Conservation (phyloP, 2,329 filamentous ascomycete genomes). For the Lachnellula willkommii region DNA sequence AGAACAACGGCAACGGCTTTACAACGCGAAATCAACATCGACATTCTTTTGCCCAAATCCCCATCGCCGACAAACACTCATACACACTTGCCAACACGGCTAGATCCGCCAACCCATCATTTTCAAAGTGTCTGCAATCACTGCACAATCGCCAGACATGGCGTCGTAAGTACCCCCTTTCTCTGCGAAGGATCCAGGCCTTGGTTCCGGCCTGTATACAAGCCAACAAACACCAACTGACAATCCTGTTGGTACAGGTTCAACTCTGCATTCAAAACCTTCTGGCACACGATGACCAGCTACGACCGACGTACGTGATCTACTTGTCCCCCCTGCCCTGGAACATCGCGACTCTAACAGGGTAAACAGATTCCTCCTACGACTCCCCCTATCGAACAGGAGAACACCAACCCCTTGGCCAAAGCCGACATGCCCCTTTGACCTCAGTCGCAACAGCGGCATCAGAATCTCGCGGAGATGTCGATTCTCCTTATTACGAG, state of each 20-base stretch:
- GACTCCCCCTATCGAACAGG: conserved; percentile 91
- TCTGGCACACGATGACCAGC: conserved; percentile 85
- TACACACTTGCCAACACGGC: conserved; percentile 20
- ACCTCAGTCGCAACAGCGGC: conserved; percentile 82
- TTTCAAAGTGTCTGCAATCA: conserved; percentile 24
- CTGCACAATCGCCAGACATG: conserved; percentile 29
- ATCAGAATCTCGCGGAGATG: conserved; percentile 79
- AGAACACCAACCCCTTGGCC: conserved; percentile 80
- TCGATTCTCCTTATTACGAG: conserved; percentile 73
- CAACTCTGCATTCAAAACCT: conserved; percentile 71
- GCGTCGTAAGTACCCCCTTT: conserved; percentile 28
- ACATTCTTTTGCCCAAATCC: conserved; percentile 6
- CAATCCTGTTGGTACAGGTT: conserved; percentile 42
- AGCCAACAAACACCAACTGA: conserved; percentile 16
- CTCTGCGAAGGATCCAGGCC: conserved; percentile 8
- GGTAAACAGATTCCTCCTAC: conserved; percentile 71
- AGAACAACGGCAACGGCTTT: background rate
- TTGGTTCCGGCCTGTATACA: conserved; percentile 6
- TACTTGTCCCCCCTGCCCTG: conserved; percentile 1
- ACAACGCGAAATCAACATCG: conserved; percentile 7
- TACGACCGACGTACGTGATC: conserved; percentile 58
- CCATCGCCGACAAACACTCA: background rate
- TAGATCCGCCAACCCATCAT: conserved; percentile 1
- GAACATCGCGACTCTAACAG: conserved; percentile 40
- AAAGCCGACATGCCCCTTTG: conserved; percentile 74